These are phyloP conservation scores for Tylopilus sp. DNA, from an alignment of 768 basidiomycete genomes.

Conservation along the genomic window DNA sequence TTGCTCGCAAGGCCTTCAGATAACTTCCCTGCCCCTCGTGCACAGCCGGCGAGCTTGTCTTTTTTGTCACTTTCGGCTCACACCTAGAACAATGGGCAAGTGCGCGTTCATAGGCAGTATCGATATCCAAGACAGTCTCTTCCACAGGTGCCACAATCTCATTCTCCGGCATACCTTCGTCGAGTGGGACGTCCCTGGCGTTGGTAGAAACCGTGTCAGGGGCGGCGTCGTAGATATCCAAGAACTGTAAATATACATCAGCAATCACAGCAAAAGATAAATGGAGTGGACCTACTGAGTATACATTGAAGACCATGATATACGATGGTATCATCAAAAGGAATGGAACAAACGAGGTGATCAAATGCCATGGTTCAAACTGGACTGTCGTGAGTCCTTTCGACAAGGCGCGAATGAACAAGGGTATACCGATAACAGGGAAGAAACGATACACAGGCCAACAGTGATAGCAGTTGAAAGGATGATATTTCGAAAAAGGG, in stretches of 20 bases:
- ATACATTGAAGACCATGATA: slow-evolving; percentile 90
- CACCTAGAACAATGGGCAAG: no score
- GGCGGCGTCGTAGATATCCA: no score
- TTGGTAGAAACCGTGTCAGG: no score
- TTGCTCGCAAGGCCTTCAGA: slow-evolving; percentile 85
- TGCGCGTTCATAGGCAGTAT: no score
- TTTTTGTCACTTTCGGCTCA: no score
- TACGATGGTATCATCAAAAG: slow-evolving; percentile 89
- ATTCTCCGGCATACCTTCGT: no score
- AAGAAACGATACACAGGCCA: slow-evolving; percentile 82
- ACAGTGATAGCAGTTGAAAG: slow-evolving; percentile 82
- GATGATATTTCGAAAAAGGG: slow-evolving; percentile 85
- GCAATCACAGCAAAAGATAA: not conserved
- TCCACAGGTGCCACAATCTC: no score
- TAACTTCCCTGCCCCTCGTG: slow-evolving; percentile 84
- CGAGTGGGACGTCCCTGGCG: no score
- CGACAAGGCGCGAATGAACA: not conserved
- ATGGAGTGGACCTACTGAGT: slow-evolving; percentile 46
- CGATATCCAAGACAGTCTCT: no score
- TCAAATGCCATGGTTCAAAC: slow-evolving; percentile 98
- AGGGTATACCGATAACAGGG: slow-evolving; percentile 74
- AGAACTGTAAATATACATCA: not conserved
- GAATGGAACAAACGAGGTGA: slow-evolving; percentile 91
- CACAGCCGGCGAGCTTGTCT: slow-evolving; percentile 50
- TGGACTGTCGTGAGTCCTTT: slow-evolving; percentile 27